A percentile compares a stretch with the other conserved stretches of the same genome.
These are phyloP conservation scores for Sporobolomyces roseus DNA, from an alignment of 768 basidiomycete genomes.

Conservation along the genomic window DNA sequence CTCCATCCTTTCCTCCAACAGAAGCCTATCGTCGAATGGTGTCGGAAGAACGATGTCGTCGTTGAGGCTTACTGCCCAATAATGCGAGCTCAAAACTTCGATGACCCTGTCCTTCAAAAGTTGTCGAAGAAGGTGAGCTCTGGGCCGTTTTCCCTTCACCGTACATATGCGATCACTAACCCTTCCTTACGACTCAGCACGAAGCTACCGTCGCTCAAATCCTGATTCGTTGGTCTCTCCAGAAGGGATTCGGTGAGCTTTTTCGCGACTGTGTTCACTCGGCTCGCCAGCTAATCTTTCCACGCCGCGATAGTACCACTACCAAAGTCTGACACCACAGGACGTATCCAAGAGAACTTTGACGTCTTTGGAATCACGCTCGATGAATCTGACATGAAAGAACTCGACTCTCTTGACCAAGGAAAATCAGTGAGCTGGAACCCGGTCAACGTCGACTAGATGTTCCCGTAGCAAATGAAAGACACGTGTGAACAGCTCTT, in stretches of 20 bases:
- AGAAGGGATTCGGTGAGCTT: constrained; percentile 47
- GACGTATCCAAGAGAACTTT: constrained; percentile 64
- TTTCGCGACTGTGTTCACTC: not conserved
- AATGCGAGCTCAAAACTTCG: constrained; percentile 52
- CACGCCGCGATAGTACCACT: constrained; percentile 56
- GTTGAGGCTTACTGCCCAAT: constrained; percentile 76
- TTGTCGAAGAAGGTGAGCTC: constrained; percentile 60
- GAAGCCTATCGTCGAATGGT: constrained; percentile 60
- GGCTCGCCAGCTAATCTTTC: not conserved
- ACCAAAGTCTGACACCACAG: constrained; percentile 70
- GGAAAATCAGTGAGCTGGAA: constrained; percentile 80
- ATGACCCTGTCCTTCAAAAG: constrained; percentile 56
- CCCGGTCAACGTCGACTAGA: constrained; percentile 51
- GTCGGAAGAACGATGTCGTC: constrained; percentile 58
- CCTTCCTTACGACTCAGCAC: constrained; percentile 27
- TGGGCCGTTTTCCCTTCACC: not conserved
- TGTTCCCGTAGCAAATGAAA: no score
- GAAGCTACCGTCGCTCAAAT: constrained; percentile 51
- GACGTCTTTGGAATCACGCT: constrained; percentile 74
- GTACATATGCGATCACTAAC: not conserved
- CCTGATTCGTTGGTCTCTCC: constrained; percentile 54
- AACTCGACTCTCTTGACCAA: constrained; percentile 65
- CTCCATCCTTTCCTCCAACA: constrained; percentile 67
- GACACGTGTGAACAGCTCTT: no score
- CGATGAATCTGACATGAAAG: constrained; percentile 60